Conservation (phyloP, 352 stramenopile genomes). For the Pseudoperonospora humuli region DNA sequence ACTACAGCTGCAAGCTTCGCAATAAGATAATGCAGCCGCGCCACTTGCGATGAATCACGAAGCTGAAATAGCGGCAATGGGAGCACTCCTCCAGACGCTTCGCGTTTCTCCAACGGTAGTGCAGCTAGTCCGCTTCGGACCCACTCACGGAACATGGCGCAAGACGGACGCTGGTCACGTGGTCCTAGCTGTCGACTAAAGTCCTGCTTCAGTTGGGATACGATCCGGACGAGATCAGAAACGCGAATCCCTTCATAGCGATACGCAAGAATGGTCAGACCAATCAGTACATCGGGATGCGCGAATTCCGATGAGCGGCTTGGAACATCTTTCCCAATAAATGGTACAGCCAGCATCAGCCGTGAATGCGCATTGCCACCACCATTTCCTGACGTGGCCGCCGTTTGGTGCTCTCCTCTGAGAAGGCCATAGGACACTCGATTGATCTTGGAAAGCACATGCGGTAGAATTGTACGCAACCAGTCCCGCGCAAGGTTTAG, state of each 20-base stretch:
- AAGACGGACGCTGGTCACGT: conserved; percentile 69
- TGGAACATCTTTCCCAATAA: conserved; percentile 99
- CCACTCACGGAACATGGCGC: conserved; percentile 75
- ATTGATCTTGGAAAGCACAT: conserved; percentile 98
- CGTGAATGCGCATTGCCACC: conserved; percentile 93
- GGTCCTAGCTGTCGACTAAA: conserved; percentile 81
- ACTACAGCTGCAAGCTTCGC: conserved; percentile 91
- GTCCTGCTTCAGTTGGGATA: conserved; percentile 85
- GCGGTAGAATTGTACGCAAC: conserved; percentile 96
- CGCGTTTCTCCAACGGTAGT: conserved; percentile 21
- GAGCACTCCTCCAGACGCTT: conserved; percentile 48
- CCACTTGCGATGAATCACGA: conserved; percentile 94
- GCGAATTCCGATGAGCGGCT: conserved; percentile 98
- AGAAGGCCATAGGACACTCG: conserved; percentile 98
- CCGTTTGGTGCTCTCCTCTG: conserved; percentile 50
- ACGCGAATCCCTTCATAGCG: conserved; percentile 86
- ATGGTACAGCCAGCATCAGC: conserved; percentile 95
- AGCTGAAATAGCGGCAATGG: conserved; percentile 97
- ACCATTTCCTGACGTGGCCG: conserved; percentile 38
- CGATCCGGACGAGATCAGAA: conserved; percentile 76
- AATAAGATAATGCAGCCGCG: conserved; percentile 91
- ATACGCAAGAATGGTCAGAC: conserved; percentile 87
- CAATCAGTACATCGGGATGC: conserved; percentile 95
- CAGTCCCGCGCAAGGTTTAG: conserved; percentile 98
- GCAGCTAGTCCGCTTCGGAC: conserved; percentile 38